Base-by-base conservation (phyloP, 495 filamentous ascomycete genomes). In the Hypoxylon intermedium region DNA sequence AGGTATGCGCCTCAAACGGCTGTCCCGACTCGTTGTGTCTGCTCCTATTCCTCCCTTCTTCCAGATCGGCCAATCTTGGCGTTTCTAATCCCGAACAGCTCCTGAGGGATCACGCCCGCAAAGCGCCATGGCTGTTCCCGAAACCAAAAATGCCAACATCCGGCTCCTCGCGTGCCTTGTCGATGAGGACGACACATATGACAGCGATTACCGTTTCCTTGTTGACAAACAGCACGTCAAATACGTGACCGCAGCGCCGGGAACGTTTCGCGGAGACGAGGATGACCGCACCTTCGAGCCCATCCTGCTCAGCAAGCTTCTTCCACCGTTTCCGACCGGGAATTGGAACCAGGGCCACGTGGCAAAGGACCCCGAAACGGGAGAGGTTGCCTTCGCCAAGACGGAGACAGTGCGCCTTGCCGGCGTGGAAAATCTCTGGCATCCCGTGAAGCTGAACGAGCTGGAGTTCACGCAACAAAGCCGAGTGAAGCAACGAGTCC, bases 271-370 rank as follows among this genome's bases (percentile, higher is more conserved):
- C n/a, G n/a, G n/a, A n/a, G 26, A 36, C 41, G n/a, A 24, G 11
- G 53, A 38, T 40, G 53, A 47, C 13, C 5, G 19, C 7, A 18
- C 7, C 11, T 42, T 42, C 13, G 38, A 2, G 6, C 38, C 38
- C 19, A 5, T 13, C 19, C 11, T 42, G 3, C 6, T 42, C n/a
- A 18, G 7, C 20, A n/a, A n/a, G n/a, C 11, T 42, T 6, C 3
- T 42, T 6, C 38, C 38, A 42, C 6, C 38, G 6, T 13, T 53
- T 62, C 68, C 71, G 6, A 20, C 60, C 2, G 67, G 67, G 7
- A 58, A 69, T 15, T 73, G 57, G 68, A 73, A 68, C 49, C 18
- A 20, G 15, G 69, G 63, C 20, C 61, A 59, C 16, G 54, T 72
- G 28, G 51, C 51, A 9, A 18, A 43, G 13, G 43, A 70, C 30